Evolutionary conservation across 2,329 filamentous ascomycete species (phyloP).

Genomic region (Neonectria hederae): DNA sequence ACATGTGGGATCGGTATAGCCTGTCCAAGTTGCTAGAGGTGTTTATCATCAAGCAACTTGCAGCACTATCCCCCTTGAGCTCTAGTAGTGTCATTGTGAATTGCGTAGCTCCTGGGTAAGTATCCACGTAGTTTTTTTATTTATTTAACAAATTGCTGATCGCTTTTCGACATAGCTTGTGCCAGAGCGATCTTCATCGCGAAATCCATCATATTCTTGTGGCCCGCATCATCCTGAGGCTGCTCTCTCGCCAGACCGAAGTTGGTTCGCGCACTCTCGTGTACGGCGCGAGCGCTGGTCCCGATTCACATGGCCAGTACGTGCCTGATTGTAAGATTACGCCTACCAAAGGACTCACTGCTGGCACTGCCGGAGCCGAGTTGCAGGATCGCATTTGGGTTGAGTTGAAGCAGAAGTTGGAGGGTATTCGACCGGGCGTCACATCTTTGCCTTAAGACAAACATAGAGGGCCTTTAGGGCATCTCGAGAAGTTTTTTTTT

Average conservation of each 20-base stretch:
- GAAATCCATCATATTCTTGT: background rate
- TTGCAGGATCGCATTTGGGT: background rate
- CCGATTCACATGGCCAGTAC: constrained; percentile 53
- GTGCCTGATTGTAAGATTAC: constrained; percentile 54
- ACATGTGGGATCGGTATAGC: constrained; percentile 36
- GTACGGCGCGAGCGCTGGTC: constrained; percentile 48
- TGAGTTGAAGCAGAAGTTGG: constrained; percentile 3
- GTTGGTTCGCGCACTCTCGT: constrained; percentile 57
- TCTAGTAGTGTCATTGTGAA: constrained; percentile 3
- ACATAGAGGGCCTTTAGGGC: background rate
- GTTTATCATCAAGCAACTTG: constrained; percentile 38
- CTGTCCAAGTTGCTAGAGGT: constrained; percentile 47
- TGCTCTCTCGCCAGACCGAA: constrained; percentile 55
- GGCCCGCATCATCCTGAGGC: background rate
- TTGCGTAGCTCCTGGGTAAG: constrained; percentile 1
- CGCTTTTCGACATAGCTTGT: background rate
- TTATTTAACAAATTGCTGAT: background rate
- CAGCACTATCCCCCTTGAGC: background rate
- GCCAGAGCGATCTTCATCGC: background rate
- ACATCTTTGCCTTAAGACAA: background rate
- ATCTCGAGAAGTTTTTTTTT: background rate
- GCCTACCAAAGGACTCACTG: background rate
- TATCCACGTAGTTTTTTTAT: background rate
- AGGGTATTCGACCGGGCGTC: background rate
- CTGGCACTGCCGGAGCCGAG: background rate